Evolutionary conservation across 495 filamentous ascomycete genomes (phyloP), one percentile per base, ranked within the genome.

Genomic region (Aspergillus funiculosus): DNA sequence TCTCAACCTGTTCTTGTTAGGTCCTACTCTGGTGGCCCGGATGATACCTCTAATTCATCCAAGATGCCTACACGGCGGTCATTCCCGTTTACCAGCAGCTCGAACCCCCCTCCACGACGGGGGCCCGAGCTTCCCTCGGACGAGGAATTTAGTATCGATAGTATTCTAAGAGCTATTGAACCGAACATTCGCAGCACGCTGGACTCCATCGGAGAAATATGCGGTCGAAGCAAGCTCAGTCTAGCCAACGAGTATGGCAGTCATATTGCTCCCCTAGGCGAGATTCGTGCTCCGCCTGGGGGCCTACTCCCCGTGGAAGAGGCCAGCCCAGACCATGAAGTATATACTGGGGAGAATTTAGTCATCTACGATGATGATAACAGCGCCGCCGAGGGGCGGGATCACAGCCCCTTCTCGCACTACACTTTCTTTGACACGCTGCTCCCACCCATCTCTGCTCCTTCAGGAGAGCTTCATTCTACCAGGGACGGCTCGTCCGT

Each of bases 161-260:
- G 68, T 35, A 80, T 83, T 39, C 69, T 83, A 13, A 65, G 68
- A 13, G 76, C 79, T 27, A 77, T 82, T 41, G 73, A 78, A 42
- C 69, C 77, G 2, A 76, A 82, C 52, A 76, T 81, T 39, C 61
- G 71, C 15, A 54, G 54, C 11, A 78, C 79, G 2, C 64, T 83
- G 20, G 73, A 81, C 45, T 75, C 77, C 4, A 82, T 83, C 45
- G 80, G 79, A 14, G 76, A 82, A 52, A 81, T 83, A 40, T 81
- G 75, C 50, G 79, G 79, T 3, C 68, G 75, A 27, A 82, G 76
- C 59, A 76, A 73, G 48, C 60, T 80, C 45, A 81, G 76, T 53
- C 60, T 83, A 29, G 75, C 80, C 20, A 78, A 82, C 53, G 77
- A 82, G 53, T 81, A 83, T 56, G 72, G 64, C 22, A 80, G 79